These are phyloP conservation scores for Mitosporidium daphniae DNA, from an alignment of 371 early-diverging fungal genomes.

Conservation along the genomic window DNA sequence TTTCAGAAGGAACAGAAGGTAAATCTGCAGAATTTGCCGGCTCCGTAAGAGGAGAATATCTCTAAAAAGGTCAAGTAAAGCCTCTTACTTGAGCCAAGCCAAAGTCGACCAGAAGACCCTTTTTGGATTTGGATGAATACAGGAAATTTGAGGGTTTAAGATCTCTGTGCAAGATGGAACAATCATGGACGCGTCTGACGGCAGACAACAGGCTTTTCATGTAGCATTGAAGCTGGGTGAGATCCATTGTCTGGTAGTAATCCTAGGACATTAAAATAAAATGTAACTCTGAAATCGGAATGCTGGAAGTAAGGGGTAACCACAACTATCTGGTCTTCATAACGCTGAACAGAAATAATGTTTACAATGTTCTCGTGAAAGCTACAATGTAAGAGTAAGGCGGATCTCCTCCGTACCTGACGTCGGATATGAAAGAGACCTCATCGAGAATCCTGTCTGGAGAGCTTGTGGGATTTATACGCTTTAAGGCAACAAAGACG, in stretches of 20 bases:
- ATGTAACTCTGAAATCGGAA: constrained; percentile 27
- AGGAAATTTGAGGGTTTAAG: constrained; percentile 88
- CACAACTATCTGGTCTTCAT: constrained; percentile 40
- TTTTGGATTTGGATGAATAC: constrained; percentile 19
- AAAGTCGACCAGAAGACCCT: constrained; percentile 75
- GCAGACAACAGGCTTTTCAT: constrained; percentile 31
- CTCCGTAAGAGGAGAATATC: too few species aligned
- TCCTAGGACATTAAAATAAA: constrained; percentile 5
- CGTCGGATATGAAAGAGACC: constrained; percentile 26
- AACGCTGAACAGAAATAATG: constrained; percentile 33
- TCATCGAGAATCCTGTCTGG: constrained; percentile 55
- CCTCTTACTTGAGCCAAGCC: constrained; percentile 86
- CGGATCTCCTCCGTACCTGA: constrained; percentile 15
- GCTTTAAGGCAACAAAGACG: constrained; percentile 43
- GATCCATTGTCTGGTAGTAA: constrained; percentile 12
- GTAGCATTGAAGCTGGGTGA: constrained; percentile 38
- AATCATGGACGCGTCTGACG: constrained; percentile 9
- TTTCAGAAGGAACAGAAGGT: too few species aligned
- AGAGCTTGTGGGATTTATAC: constrained; percentile 44
- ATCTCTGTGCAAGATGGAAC: constrained; percentile 39
- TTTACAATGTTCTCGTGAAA: constrained; percentile 16
- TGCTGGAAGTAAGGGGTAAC: constrained; percentile 54
- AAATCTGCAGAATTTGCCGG: too few species aligned
- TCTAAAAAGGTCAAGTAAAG: too few species aligned
- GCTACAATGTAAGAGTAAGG: constrained; percentile 1